A percentile compares a stretch with the other conserved stretches of the same genome.
phyloP scores from a whole-genome alignment of 306 rosid species.

The Vigna radiata region DNA sequence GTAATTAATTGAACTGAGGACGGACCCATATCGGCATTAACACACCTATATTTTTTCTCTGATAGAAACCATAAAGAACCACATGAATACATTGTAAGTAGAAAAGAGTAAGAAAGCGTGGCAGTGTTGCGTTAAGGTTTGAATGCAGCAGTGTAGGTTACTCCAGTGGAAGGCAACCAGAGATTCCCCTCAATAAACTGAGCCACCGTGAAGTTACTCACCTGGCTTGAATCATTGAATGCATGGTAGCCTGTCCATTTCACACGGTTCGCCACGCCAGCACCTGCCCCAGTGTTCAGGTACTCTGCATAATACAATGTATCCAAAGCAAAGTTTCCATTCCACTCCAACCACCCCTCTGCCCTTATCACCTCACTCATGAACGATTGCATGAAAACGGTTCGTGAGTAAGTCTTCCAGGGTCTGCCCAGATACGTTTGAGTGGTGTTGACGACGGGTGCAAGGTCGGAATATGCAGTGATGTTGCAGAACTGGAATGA shows the following conservation, averaged over 20 bases:
- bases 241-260: constrained; percentile 76
- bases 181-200: constrained; percentile 72
- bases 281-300: constrained; percentile 71
- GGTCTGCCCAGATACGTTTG: constrained; percentile 82
- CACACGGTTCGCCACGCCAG: constrained; percentile 54
- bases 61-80: background rate
- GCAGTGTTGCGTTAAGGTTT: constrained; percentile 4
- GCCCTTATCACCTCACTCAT: constrained; percentile 59
- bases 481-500: constrained; percentile 85
- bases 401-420: constrained; percentile 81
- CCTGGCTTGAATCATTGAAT: constrained; percentile 55
- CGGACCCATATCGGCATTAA: background rate
- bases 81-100: constrained; percentile 29
- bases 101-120: background rate
- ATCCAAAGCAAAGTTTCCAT: constrained; percentile 53
- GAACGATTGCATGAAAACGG: constrained; percentile 66
- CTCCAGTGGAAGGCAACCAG: constrained; percentile 88
- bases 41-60: background rate
- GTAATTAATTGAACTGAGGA: background rate
- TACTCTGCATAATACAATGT: constrained; percentile 78
- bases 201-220: constrained; percentile 61
- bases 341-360: constrained; percentile 93
- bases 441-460: constrained; percentile 37
- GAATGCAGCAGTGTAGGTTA: constrained; percentile 63
- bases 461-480: constrained; percentile 66